phyloP scores from a whole-genome alignment of 2,329 filamentous ascomycete species.

The Alternaria gansuensis region DNA sequence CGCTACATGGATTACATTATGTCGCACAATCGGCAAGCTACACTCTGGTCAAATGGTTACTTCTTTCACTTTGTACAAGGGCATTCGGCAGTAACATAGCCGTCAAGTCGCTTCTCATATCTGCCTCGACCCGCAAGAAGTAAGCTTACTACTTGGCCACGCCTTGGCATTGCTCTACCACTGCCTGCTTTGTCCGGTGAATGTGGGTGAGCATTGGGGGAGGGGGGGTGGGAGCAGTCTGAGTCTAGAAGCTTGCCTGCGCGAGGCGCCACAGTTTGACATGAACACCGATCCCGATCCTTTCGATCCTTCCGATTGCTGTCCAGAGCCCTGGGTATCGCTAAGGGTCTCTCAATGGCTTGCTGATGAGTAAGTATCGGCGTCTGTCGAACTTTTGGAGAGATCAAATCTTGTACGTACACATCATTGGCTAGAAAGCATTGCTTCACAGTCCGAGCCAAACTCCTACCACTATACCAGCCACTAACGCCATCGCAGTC shows the following conservation, averaged over 20 bases:
- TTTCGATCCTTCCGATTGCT: neutral
- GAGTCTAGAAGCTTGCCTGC: neutral
- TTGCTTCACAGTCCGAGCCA: conserved; percentile 1
- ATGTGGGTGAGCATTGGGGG: neutral
- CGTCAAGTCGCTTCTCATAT: neutral
- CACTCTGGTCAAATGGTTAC: neutral
- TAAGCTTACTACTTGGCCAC: conserved; percentile 1
- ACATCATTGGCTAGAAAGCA: neutral
- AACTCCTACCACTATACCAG: neutral
- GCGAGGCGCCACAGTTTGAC: neutral
- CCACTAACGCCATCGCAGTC: neutral
- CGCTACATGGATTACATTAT: neutral
- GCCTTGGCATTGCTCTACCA: neutral
- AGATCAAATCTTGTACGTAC: neutral
- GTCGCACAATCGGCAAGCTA: neutral
- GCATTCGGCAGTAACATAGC: neutral
- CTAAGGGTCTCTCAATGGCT: neutral
- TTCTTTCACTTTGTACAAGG: neutral
- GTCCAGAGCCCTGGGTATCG: neutral
- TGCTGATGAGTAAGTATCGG: neutral
- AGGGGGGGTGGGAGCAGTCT: neutral
- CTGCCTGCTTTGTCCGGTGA: neutral
- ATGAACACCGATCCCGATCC: neutral
- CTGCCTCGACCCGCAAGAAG: neutral
- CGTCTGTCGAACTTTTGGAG: neutral